Conservation (phyloP, 352 stramenopile genomes). For the Phytophthora meadii region DNA sequence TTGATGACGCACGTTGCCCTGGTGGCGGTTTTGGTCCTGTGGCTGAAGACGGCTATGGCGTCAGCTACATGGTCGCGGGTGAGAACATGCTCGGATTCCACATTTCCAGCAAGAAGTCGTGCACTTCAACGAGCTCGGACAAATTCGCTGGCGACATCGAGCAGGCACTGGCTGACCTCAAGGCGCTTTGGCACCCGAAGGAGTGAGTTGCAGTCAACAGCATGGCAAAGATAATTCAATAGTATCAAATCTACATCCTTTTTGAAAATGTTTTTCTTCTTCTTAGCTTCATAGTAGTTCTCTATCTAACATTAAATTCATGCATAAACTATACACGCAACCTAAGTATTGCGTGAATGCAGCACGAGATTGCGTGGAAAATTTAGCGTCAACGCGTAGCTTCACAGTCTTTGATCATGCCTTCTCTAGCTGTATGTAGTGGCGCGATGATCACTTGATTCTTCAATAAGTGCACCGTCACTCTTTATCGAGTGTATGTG, state of each 20-base stretch:
- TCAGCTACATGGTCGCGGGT: constrained; percentile 92
- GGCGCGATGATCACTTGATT: constrained; percentile 11
- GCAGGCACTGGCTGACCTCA: constrained; percentile 85
- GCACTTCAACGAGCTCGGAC: constrained; percentile 73
- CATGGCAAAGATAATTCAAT: constrained; percentile 3
- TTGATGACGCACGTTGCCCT: constrained; percentile 71
- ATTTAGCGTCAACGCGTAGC: not conserved
- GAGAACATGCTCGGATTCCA: constrained; percentile 92
- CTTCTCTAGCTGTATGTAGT: not conserved
- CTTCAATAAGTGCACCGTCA: constrained; percentile 1
- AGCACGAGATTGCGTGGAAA: constrained; percentile 5
- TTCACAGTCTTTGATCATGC: constrained; percentile 7
- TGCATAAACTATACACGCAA: not conserved
- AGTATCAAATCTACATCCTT: not conserved
- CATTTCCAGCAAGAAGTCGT: constrained; percentile 90
- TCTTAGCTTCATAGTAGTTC: too few species aligned
- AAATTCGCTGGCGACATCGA: constrained; percentile 83
- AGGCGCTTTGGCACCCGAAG: constrained; percentile 58
- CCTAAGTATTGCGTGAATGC: constrained; percentile 9
- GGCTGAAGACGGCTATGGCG: constrained; percentile 90
- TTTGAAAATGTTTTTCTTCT: too few species aligned
- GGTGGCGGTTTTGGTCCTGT: constrained; percentile 92
- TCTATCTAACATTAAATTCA: too few species aligned
- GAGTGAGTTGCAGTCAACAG: constrained; percentile 22
- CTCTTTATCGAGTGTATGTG: constrained; percentile 5